Percentiles rank a stretch among this genome's conserved stretches.
phyloP scores from a whole-genome alignment of 495 filamentous ascomycete species.

The Penicillium parvum region DNA sequence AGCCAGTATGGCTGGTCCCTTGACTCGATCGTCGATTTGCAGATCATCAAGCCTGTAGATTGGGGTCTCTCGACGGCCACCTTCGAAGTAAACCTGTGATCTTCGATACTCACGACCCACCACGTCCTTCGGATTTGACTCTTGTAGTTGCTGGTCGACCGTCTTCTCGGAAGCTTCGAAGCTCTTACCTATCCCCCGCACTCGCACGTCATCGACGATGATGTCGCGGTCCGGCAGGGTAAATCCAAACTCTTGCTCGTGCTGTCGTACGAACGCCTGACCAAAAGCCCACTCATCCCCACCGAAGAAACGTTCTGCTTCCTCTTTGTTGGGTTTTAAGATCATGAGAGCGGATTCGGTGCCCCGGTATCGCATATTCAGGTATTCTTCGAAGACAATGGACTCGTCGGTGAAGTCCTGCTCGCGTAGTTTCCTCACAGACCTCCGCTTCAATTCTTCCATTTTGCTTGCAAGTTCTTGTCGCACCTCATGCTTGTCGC shows the following conservation, averaged over 20 bases:
- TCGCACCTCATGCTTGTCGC: constrained; percentile 4
- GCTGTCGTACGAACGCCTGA: constrained; percentile 77
- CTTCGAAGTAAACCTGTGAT: constrained; percentile 38
- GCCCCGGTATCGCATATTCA: constrained; percentile 49
- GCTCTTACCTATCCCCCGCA: constrained; percentile 70
- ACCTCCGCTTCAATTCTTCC: constrained; percentile 14
- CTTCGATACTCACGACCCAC: constrained; percentile 27
- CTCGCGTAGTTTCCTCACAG: constrained; percentile 16
- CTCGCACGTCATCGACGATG: constrained; percentile 87
- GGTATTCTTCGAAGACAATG: constrained; percentile 40
- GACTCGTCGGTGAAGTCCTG: constrained; percentile 32
- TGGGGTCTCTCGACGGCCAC: constrained; percentile 67
- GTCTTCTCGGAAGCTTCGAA: constrained; percentile 66
- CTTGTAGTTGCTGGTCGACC: constrained; percentile 78
- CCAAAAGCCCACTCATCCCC: constrained; percentile 63
- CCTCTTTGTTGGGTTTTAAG: constrained; percentile 39
- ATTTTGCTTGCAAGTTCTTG: constrained; percentile 17
- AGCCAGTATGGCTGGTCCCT: constrained; percentile 80
- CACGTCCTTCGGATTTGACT: constrained; percentile 47
- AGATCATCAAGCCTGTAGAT: constrained; percentile 79
- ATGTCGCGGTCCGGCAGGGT: constrained; percentile 78
- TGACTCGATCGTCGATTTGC: constrained; percentile 63
- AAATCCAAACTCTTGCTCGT: constrained; percentile 94
- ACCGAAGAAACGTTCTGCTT: constrained; percentile 8
- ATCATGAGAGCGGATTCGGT: constrained; percentile 50